Base-by-base conservation (phyloP, 148 eudicot genomes). In the Rhododendron mucronatum region DNA sequence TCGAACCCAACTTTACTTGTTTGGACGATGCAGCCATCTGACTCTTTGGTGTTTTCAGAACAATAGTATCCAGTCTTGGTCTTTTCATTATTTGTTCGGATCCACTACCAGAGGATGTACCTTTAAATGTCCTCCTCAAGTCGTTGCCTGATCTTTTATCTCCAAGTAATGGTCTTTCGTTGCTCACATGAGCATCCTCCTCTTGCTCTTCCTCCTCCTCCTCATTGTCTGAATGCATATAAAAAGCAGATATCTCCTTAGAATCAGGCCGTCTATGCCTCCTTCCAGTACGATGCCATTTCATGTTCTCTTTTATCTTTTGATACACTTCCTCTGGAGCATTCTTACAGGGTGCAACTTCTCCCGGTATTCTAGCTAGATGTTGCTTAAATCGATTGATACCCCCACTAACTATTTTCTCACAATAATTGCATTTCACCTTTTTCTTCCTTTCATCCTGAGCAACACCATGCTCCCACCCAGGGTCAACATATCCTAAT, bases 381-480 rank as follows among this genome's bases (percentile, higher is more conserved):
- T 96, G 99, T 86, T 96, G 99, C 91, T 96, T 96, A 81, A 96
- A 96, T 71, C 99, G 90, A 88, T 96, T 96, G 80, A 96, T 94
- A 73, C 98, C 98, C 78, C 98, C 98, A 88, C 98, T 96, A 28
- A 96, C 98, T 87, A 96, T 91, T 91, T 94, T 96, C 51, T 92
- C 98, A 86, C 98, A 96, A 73, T 95, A 96, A 88, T 96, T 96
- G 91, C 99, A 96, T 90, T 96, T 96, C 55, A 96, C 99, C 89
- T 95, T 96, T 86, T 95, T 96, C 92, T 95, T 96, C 89, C 97
- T 92, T 69, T 96, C 99, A 88, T 96, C 98, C 90, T 95, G 99
- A 87, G 98, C 95, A 86, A 93, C 93, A 73, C 98, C 99, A 91
- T 96, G 93, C 86, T 96, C 98, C 99, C 99, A 96, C 74, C 99